phyloP scores from a whole-genome alignment of 768 basidiomycete genomes.

The Leccinum broughii region DNA sequence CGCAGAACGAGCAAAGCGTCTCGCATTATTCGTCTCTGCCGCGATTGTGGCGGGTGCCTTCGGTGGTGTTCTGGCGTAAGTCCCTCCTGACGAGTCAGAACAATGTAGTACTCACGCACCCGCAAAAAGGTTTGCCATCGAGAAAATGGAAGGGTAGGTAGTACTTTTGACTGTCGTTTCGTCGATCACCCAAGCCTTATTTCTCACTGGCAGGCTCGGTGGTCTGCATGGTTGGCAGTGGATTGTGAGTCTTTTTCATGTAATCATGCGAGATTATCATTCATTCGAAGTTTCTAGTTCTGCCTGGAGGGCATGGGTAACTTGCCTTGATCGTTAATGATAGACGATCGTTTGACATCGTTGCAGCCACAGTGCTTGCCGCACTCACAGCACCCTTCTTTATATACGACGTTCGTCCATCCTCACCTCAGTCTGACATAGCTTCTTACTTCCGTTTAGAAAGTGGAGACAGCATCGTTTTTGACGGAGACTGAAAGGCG shows the following conservation, averaged over 20 bases:
- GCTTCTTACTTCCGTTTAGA: constrained; percentile 8
- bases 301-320: constrained; percentile 31
- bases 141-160: constrained; percentile 36
- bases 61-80: constrained; percentile 50
- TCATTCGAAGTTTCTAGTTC: constrained; percentile 26
- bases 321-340: not conserved
- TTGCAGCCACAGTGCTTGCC: constrained; percentile 11
- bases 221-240: constrained; percentile 40
- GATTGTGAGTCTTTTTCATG: constrained; percentile 32
- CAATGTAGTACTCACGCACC: not conserved
- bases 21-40: constrained; percentile 59
- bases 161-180: constrained; percentile 13
- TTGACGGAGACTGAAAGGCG: constrained; percentile 41
- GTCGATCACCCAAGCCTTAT: not conserved
- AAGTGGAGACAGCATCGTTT: constrained; percentile 16
- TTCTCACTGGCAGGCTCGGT: constrained; percentile 19
- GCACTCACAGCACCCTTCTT: constrained; percentile 40
- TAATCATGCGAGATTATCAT: not conserved
- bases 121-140: constrained; percentile 34
- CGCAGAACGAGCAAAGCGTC: constrained; percentile 52
- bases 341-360: not conserved
- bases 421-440: not conserved
- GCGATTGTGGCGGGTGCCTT: constrained; percentile 53
- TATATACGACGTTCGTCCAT: constrained; percentile 48
- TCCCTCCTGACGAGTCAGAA: not conserved